Percentiles rank a stretch among this genome's conserved stretches.
Conservation (phyloP, 1,284 basidiomycete species). For the Heterobasidion occidentale region DNA sequence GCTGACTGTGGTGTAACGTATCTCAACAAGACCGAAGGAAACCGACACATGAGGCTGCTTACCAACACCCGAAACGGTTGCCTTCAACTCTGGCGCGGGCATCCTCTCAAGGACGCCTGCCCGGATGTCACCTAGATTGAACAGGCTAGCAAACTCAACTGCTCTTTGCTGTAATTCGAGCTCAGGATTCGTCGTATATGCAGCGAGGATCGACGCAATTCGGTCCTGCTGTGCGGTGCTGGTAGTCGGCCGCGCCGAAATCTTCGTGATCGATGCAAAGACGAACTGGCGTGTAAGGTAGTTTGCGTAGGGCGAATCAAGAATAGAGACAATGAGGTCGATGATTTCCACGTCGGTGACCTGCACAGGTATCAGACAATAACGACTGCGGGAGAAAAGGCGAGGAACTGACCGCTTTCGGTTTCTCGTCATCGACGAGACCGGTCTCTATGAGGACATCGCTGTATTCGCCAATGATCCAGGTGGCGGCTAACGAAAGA, state of each 20-base stretch:
- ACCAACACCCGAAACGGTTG: slow-evolving; percentile 89
- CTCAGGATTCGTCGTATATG: slow-evolving; percentile 81
- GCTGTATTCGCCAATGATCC: slow-evolving; percentile 97
- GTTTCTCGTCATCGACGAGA: slow-evolving; percentile 81
- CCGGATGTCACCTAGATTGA: slow-evolving; percentile 67
- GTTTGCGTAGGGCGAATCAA: slow-evolving; percentile 94
- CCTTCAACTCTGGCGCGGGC: slow-evolving; percentile 95
- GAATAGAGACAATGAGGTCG: slow-evolving; percentile 80
- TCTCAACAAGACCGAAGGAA: not conserved
- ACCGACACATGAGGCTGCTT: slow-evolving; percentile 21
- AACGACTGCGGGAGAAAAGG: not conserved
- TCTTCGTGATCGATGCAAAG: slow-evolving; percentile 85
- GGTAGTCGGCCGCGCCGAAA: slow-evolving; percentile 71
- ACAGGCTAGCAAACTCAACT: slow-evolving; percentile 89
- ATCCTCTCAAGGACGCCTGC: slow-evolving; percentile 95
- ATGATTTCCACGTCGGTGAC: slow-evolving; percentile 78
- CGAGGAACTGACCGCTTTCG: slow-evolving; percentile 46
- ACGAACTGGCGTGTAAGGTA: slow-evolving; percentile 90
- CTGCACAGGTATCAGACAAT: slow-evolving; percentile 24
- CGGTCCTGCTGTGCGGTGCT: slow-evolving; percentile 66
- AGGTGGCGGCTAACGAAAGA: slow-evolving; percentile 87
- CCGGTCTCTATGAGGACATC: slow-evolving; percentile 87
- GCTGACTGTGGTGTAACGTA: slow-evolving; percentile 49
- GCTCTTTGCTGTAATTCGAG: slow-evolving; percentile 94
- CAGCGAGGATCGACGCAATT: slow-evolving; percentile 67